phyloP scores from a whole-genome alignment of 345 rosid genomes.

The Gossypium herbaceum region DNA sequence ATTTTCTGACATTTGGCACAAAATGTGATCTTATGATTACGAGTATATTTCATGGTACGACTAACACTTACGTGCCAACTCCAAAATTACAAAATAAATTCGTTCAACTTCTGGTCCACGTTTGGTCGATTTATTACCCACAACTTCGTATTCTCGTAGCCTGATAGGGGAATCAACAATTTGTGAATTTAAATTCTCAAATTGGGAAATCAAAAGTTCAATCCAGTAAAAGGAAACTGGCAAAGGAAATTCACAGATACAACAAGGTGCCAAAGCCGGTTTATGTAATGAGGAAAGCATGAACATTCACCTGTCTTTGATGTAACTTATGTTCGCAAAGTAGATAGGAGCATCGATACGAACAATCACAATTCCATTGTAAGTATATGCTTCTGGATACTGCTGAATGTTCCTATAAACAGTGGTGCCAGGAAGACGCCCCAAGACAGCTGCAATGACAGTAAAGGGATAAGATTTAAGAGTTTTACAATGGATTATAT shows the following conservation, averaged over 20 bases:
- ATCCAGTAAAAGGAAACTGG: not conserved
- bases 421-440: constrained; percentile 98
- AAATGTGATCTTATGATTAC: not conserved
- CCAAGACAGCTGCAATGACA: constrained; percentile 71
- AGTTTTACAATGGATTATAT: not conserved
- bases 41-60: not conserved
- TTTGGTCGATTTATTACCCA: constrained; percentile 59
- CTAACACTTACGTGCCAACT: constrained; percentile 85
- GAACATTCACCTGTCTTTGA: constrained; percentile 72
- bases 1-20: not conserved
- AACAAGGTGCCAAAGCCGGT: not conserved
- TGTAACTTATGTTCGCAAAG: constrained; percentile 92
- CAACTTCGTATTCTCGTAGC: constrained; percentile 83
- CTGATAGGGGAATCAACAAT: constrained; percentile 38
- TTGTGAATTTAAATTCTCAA: constrained; percentile 11
- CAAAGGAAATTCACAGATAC: not conserved
- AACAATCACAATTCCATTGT: constrained; percentile 88
- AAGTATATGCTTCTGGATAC: constrained; percentile 94
- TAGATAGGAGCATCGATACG: constrained; percentile 92
- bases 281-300: constrained; percentile 10
- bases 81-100: constrained; percentile 76
- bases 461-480: not conserved
- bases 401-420: constrained; percentile 84
- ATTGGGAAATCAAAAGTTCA: not conserved
- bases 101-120: constrained; percentile 89